phyloP scores from a whole-genome alignment of 2,329 filamentous ascomycete genomes.

The Sphaceloma murrayae region DNA sequence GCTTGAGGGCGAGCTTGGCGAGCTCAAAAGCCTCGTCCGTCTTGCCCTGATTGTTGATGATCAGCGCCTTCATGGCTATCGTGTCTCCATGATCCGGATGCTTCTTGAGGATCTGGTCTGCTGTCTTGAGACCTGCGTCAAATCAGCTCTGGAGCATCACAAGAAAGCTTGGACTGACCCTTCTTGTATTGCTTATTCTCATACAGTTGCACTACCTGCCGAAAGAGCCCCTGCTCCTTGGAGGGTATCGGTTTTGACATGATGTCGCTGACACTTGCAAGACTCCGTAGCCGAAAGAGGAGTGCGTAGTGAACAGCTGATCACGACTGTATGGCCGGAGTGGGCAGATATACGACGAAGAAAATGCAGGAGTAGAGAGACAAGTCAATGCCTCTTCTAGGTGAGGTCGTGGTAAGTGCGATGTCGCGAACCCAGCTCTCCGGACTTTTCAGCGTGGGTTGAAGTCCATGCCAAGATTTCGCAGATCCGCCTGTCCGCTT shows the following conservation, averaged over 20 bases:
- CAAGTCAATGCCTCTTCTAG: conserved; percentile 11
- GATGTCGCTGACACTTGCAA: conserved; percentile 3
- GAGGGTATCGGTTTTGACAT: conserved; percentile 53
- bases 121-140: conserved; percentile 69
- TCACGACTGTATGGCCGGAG: background rate
- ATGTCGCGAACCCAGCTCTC: background rate
- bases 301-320: background rate
- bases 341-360: background rate
- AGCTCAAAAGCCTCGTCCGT: conserved; percentile 88
- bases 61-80: conserved; percentile 96
- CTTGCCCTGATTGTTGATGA: conserved; percentile 86
- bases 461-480: conserved; percentile 16
- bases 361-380: background rate
- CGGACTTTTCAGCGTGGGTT: conserved; percentile 12
- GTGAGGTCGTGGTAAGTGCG: background rate
- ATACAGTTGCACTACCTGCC: conserved; percentile 89
- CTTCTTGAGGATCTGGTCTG: conserved; percentile 93
- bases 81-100: conserved; percentile 95
- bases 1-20: conserved; percentile 82
- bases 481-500: too few species aligned
- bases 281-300: conserved; percentile 1
- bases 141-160: conserved; percentile 25
- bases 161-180: conserved; percentile 34
- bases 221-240: conserved; percentile 91
- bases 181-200: conserved; percentile 98